These are phyloP conservation scores for Malus fusca DNA, from an alignment of 306 rosid species.

Conservation along the genomic window DNA sequence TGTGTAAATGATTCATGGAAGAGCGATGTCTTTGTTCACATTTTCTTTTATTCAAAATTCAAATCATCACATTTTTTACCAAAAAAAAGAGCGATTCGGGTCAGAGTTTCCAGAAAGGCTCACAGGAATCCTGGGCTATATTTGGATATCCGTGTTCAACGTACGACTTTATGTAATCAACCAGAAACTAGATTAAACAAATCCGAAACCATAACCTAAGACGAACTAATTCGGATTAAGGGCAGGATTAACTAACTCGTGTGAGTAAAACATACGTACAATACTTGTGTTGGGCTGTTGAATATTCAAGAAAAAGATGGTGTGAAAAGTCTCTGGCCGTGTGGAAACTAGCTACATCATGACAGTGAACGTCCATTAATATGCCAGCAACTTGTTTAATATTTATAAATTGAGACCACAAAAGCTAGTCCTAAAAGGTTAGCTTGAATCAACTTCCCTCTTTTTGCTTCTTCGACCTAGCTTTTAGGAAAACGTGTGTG, in stretches of 20 bases:
- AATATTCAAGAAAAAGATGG: background rate
- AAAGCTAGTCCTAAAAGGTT: background rate
- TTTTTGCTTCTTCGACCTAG: background rate
- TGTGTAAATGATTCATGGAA: no score
- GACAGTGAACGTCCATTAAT: background rate
- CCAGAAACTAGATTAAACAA: background rate
- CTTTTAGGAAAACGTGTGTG: background rate
- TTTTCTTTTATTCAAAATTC: background rate
- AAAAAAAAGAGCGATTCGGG: background rate
- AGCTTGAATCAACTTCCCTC: background rate
- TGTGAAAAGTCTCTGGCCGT: background rate
- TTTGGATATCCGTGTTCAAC: background rate
- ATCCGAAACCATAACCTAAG: background rate
- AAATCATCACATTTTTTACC: background rate
- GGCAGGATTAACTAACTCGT: background rate
- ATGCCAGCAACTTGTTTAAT: no score
- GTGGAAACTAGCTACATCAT: background rate
- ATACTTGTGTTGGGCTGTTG: background rate
- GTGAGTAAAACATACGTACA: background rate
- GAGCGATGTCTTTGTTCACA: no score
- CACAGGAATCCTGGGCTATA: background rate
- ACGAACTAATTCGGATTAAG: background rate
- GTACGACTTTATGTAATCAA: background rate
- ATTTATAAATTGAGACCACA: background rate
- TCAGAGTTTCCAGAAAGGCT: background rate